These are phyloP conservation scores for Thermomyces lanuginosus DNA, from an alignment of 2,329 filamentous ascomycete genomes.

Conservation along the genomic window DNA sequence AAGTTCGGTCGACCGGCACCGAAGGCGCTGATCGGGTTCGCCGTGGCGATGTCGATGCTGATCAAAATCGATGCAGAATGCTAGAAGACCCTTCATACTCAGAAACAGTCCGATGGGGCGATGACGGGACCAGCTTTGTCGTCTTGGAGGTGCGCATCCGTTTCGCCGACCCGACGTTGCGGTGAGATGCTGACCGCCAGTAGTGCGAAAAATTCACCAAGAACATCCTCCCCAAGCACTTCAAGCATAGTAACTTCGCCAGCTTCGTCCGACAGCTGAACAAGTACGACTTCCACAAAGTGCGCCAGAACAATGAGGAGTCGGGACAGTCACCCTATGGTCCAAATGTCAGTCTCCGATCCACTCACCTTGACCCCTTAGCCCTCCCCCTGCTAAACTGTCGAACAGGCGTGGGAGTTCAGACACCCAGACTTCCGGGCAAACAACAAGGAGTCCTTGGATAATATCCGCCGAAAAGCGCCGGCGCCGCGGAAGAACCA, in stretches of 20 bases:
- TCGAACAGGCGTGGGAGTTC: slow-evolving; percentile 70
- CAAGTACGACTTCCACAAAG: slow-evolving; percentile 98
- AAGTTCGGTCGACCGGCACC: too few species aligned
- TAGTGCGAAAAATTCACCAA: slow-evolving; percentile 98
- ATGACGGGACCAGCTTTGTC: slow-evolving; percentile 88
- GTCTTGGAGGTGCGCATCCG: slow-evolving; percentile 62
- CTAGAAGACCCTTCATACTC: slow-evolving; percentile 87
- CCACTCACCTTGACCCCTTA: slow-evolving; percentile 1
- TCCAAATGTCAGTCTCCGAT: slow-evolving; percentile 45
- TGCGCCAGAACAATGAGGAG: slow-evolving; percentile 78
- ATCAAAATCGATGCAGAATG: slow-evolving; percentile 48
- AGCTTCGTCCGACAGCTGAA: slow-evolving; percentile 92
- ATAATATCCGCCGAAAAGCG: slow-evolving; percentile 91
- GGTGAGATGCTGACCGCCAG: slow-evolving; percentile 8
- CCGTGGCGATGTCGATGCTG: slow-evolving; percentile 7
- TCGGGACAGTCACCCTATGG: slow-evolving; percentile 68
- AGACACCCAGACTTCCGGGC: slow-evolving; percentile 92
- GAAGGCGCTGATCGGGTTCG: slow-evolving; percentile 3
- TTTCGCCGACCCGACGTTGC: slow-evolving; percentile 3
- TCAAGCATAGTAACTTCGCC: slow-evolving; percentile 98
- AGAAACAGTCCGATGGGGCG: slow-evolving; percentile 87
- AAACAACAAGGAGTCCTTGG: slow-evolving; percentile 88
- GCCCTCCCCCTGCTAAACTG: slow-evolving; percentile 1
- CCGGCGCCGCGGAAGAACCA: slow-evolving; percentile 68
- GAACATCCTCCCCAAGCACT: slow-evolving; percentile 89